These are phyloP conservation scores for Chlorella sp. DNA, from an alignment of 139 green algal genomes.

Conservation along the genomic window DNA sequence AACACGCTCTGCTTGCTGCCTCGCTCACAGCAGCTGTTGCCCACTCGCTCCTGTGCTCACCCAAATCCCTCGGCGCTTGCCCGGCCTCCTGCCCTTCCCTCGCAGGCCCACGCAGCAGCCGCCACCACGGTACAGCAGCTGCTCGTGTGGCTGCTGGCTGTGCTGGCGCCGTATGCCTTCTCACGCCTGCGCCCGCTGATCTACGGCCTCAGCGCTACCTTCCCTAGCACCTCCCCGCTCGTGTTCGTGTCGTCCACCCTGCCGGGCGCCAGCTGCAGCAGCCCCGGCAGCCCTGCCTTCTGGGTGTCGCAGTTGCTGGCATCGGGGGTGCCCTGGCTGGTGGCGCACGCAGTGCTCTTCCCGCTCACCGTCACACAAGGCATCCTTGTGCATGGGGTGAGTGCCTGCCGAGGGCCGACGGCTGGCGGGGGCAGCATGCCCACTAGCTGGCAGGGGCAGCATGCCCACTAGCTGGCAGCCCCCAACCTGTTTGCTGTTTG, in stretches of 20 bases:
- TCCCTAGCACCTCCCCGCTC: background rate
- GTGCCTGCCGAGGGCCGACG: background rate
- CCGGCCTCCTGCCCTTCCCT: background rate
- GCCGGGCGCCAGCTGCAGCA: slow-evolving; percentile 1
- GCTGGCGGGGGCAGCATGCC: background rate
- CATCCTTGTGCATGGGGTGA: slow-evolving; percentile 13
- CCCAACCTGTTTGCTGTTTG: no score
- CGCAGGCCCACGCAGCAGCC: background rate
- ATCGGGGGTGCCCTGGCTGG: slow-evolving; percentile 18
- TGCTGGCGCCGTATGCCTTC: background rate
- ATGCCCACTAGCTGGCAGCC: no score
- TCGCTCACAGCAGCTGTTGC: no score
- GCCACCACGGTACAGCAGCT: slow-evolving; percentile 13
- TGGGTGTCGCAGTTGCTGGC: slow-evolving; percentile 32
- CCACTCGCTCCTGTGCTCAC: no score
- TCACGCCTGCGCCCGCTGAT: slow-evolving; percentile 12
- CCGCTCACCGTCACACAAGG: slow-evolving; percentile 21
- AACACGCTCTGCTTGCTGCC: no score
- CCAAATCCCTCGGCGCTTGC: no score
- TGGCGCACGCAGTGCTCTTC: slow-evolving; percentile 22
- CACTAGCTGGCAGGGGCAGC: no score
- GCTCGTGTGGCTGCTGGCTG: background rate
- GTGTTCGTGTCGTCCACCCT: background rate
- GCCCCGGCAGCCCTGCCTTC: background rate
- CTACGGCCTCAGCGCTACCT: background rate